phyloP scores from a whole-genome alignment of 768 basidiomycete species.

The Lactarius tabidus region DNA sequence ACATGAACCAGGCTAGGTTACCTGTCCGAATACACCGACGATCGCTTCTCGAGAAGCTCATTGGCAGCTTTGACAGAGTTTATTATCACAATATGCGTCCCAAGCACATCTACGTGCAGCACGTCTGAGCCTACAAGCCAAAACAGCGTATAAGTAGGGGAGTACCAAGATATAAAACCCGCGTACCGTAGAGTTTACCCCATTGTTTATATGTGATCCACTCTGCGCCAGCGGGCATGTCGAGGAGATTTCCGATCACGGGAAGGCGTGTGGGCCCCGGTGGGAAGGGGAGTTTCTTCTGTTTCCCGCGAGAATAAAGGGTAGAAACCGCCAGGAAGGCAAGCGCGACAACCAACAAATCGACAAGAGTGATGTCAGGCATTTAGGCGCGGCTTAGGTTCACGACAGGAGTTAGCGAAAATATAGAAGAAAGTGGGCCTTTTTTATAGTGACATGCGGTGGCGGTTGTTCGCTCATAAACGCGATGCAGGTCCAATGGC shows the following conservation, averaged over 20 bases:
- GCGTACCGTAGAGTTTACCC: conserved; percentile 23
- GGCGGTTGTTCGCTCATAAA: neutral
- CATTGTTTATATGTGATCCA: conserved; percentile 25
- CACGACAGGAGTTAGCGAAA: neutral
- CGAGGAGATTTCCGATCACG: conserved; percentile 25
- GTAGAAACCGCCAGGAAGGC: neutral
- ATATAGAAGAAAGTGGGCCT: neutral
- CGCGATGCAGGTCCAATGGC: neutral
- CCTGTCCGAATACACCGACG: conserved; percentile 25
- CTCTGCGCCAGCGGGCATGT: conserved; percentile 22
- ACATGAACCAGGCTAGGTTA: neutral
- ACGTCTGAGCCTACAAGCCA: conserved; percentile 21
- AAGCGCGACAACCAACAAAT: neutral
- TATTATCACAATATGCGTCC: conserved; percentile 25
- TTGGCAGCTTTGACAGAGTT: conserved; percentile 27
- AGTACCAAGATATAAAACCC: neutral
- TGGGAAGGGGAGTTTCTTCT: neutral
- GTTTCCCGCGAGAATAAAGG: conserved; percentile 6
- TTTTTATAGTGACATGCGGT: conserved; percentile 2
- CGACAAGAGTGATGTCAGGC: neutral
- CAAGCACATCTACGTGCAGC: conserved; percentile 26
- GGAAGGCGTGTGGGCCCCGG: conserved; percentile 26
- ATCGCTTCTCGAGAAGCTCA: conserved; percentile 31
- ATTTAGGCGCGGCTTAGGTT: neutral
- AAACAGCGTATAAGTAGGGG: neutral